Evolutionary conservation across 2,329 filamentous ascomycete genomes (phyloP).

Genomic region (Trichoderma arundinaceum): DNA sequence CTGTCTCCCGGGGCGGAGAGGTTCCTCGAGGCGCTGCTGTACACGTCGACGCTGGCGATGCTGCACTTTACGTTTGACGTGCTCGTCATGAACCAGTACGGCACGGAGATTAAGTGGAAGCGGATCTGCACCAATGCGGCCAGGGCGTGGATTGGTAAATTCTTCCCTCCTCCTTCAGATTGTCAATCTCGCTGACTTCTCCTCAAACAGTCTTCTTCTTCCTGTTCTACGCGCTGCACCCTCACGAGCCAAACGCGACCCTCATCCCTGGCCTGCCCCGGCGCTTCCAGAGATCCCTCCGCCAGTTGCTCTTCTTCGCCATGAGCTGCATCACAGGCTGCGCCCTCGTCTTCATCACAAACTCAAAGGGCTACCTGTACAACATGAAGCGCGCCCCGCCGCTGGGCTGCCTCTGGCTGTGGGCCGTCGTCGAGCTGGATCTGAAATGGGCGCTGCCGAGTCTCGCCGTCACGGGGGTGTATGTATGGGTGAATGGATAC

Average conservation of each 20-base stretch:
- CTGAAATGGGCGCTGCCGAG: constrained; percentile 67
- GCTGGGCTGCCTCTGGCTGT: constrained; percentile 88
- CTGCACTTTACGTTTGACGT: constrained; percentile 81
- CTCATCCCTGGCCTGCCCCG: constrained; percentile 58
- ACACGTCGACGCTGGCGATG: constrained; percentile 68
- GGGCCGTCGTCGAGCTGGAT: constrained; percentile 87
- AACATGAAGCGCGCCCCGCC: constrained; percentile 93
- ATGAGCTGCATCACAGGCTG: constrained; percentile 69
- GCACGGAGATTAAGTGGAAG: constrained; percentile 66
- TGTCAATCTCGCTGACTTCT: not conserved
- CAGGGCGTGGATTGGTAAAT: constrained; percentile 59
- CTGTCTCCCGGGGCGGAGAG: constrained; percentile 56
- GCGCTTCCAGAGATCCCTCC: constrained; percentile 54
- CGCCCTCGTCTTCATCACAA: constrained; percentile 82
- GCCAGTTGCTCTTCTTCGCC: constrained; percentile 67
- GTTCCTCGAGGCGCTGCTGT: constrained; percentile 62
- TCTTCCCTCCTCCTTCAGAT: not conserved
- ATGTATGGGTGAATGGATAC: constrained; percentile 58
- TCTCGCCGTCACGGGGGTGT: constrained; percentile 52
- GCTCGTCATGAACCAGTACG: constrained; percentile 79
- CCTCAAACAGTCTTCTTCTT: constrained; percentile 55
- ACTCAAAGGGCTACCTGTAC: constrained; percentile 78
- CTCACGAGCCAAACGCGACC: constrained; percentile 54
- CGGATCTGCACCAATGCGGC: constrained; percentile 59
- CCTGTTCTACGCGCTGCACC: constrained; percentile 63